These are phyloP conservation scores for Boletus subparvulus DNA, from an alignment of 768 basidiomycete species.

Conservation along the genomic window DNA sequence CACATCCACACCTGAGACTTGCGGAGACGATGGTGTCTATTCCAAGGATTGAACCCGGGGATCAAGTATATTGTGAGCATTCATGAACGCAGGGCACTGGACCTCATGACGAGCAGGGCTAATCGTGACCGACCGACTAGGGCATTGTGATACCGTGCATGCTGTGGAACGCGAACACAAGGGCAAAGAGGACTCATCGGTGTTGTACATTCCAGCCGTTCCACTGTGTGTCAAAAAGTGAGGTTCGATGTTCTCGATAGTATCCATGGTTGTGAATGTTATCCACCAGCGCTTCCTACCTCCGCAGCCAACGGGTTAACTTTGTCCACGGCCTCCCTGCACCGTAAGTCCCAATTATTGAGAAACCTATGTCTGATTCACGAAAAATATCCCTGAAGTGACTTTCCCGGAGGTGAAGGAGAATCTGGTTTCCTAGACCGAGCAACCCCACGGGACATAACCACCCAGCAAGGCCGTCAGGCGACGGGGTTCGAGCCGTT, in stretches of 20 bases:
- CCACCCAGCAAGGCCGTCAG: conserved; percentile 35
- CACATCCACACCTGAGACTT: conserved; percentile 65
- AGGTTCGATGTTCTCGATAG: conserved; percentile 4
- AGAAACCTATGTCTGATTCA: not conserved
- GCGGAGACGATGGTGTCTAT: conserved; percentile 56
- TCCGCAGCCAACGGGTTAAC: conserved; percentile 48
- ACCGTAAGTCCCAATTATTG: conserved; percentile 37
- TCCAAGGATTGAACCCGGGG: conserved; percentile 59
- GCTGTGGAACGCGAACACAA: conserved; percentile 51
- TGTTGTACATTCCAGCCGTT: conserved; percentile 56
- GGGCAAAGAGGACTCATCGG: conserved; percentile 51
- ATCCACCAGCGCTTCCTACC: conserved; percentile 42
- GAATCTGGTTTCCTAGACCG: conserved; percentile 46
- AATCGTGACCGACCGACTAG: conserved; percentile 21
- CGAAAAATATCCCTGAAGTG: conserved; percentile 28
- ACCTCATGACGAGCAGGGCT: not conserved
- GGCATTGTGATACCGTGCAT: conserved; percentile 58
- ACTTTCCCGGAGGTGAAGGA: conserved; percentile 53
- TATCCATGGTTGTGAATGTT: not conserved
- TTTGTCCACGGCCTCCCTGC: conserved; percentile 49
- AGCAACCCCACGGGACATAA: conserved; percentile 35
- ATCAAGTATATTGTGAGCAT: conserved; percentile 57
- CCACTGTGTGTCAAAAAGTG: conserved; percentile 52
- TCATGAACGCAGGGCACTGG: not conserved
- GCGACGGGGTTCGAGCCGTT: conserved; percentile 47